Base-by-base conservation (phyloP, 495 filamentous ascomycete species). In the Hypomontagnella monticulosa region DNA sequence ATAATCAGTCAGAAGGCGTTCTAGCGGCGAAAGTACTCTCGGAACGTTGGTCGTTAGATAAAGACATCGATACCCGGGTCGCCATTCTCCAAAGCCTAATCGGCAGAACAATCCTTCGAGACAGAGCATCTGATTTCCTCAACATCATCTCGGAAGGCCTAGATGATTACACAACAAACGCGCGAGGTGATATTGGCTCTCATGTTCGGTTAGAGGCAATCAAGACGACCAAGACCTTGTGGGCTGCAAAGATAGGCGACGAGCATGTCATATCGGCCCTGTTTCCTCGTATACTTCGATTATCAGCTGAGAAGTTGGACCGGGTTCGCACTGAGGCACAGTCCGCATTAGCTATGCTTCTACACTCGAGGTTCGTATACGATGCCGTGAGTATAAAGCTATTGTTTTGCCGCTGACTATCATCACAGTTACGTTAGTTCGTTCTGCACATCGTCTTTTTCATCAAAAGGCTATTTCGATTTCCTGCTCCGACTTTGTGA, bases 251-350 rank as follows among this genome's bases (percentile, higher is more conserved):
- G 71, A 34, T 61, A 63, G 18, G 47, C 18, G 49, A 63, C 36
- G 58, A 61, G 42, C 43, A 63, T 15, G 32, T 72, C 10, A 71
- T 77, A 6, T 60, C 66, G 1, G 53, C 33, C 4, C 63, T 82
- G 10, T 78, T 81, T 54, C 63, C 79, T 9, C 73, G 75, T 40
- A 78, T 97, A 7, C 80, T 89, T 46, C 83, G 93, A 9, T 77
- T 97, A 20, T 87, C 91, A 16, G 84, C 88, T 0, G 95, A 98
- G 75, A 96, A 96, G 72, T 82, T 97, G 4, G 95, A 99, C 71
- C 90, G 92, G 58, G 87, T 98, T 30, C 85, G 95, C 36, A 73
- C 84, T 1, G 85, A 88, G 67, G 93, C 93, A 2, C 80, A 84
- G 55, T 70, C 73, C 23, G 75, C 80, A 4, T 49, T 87, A 54